These are phyloP conservation scores for Cryphonectria parasitica DNA, from an alignment of 2,329 filamentous ascomycete genomes.

Conservation along the genomic window DNA sequence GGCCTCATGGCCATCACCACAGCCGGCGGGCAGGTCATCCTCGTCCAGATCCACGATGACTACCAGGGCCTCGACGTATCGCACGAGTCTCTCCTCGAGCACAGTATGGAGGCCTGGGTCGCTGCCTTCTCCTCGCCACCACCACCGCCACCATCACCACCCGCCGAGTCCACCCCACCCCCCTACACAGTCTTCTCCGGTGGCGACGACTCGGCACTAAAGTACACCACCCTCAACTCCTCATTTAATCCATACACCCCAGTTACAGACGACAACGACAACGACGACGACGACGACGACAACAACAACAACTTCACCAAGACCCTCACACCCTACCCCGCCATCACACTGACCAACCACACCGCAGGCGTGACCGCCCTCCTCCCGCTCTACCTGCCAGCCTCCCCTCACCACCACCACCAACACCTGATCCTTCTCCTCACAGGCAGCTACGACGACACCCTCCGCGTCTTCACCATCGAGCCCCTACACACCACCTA, in stretches of 20 bases:
- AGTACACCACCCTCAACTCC: constrained; percentile 44
- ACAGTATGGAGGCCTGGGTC: constrained; percentile 74
- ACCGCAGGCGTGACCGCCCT: constrained; percentile 88
- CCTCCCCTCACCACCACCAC: constrained; percentile 43
- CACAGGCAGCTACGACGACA: constrained; percentile 92
- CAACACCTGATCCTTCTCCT: constrained; percentile 62
- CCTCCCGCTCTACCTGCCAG: constrained; percentile 66
- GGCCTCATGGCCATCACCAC: constrained; percentile 71
- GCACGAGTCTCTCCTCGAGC: constrained; percentile 48
- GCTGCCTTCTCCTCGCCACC: constrained; percentile 58
- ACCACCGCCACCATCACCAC: constrained; percentile 18
- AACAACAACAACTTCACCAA: not conserved
- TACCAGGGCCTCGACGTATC: constrained; percentile 43
- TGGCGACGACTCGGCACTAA: constrained; percentile 73
- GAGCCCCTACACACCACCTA: constrained; percentile 46
- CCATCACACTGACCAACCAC: constrained; percentile 50
- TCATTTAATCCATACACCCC: not conserved
- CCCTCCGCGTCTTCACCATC: constrained; percentile 68
- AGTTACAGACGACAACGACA: not conserved
- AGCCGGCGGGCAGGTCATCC: constrained; percentile 65
- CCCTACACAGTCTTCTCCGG: constrained; percentile 63
- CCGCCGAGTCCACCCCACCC: constrained; percentile 13
- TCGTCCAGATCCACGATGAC: constrained; percentile 53
- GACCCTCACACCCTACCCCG: constrained; percentile 31
- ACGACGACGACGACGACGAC: too few species aligned